phyloP scores from a whole-genome alignment of 2,329 filamentous ascomycete genomes.

The Pseudopithomyces chartarum region DNA sequence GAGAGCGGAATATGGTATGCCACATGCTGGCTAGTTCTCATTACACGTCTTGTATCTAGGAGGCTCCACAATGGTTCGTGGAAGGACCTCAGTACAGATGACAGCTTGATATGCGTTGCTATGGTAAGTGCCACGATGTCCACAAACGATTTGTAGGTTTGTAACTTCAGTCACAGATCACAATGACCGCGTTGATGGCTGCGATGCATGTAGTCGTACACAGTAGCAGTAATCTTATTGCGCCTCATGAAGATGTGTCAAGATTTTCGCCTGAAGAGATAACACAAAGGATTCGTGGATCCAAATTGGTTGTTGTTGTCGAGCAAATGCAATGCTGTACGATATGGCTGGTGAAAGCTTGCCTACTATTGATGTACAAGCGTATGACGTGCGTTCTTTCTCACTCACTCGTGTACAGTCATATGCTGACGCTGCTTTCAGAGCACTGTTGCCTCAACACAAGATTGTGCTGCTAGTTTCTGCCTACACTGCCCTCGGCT shows the following conservation, averaged over 20 bases:
- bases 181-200: slow-evolving; percentile 40
- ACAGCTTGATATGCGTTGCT: slow-evolving; percentile 42
- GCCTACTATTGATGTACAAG: slow-evolving; percentile 59
- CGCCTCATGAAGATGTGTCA: slow-evolving; percentile 36
- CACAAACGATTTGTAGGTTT: slow-evolving; percentile 7
- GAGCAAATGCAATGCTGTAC: slow-evolving; percentile 59
- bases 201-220: slow-evolving; percentile 38
- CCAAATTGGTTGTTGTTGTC: slow-evolving; percentile 59
- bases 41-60: slow-evolving; percentile 33
- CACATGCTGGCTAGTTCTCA: slow-evolving; percentile 40
- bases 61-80: slow-evolving; percentile 37
- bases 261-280: slow-evolving; percentile 45
- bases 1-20: slow-evolving; percentile 41
- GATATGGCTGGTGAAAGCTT: slow-evolving; percentile 59
- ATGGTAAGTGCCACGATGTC: slow-evolving; percentile 29
- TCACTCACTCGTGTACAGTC: neutral
- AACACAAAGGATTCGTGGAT: slow-evolving; percentile 54
- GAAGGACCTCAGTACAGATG: slow-evolving; percentile 41
- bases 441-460: slow-evolving; percentile 31
- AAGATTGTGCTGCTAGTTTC: slow-evolving; percentile 49
- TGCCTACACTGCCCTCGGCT: slow-evolving; percentile 52
- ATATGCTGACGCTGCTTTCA: neutral
- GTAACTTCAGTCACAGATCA: slow-evolving; percentile 20
- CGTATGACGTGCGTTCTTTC: slow-evolving; percentile 50
- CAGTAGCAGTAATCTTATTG: slow-evolving; percentile 43